phyloP scores from a whole-genome alignment of 148 eudicot species.

The Rhododendron molle region DNA sequence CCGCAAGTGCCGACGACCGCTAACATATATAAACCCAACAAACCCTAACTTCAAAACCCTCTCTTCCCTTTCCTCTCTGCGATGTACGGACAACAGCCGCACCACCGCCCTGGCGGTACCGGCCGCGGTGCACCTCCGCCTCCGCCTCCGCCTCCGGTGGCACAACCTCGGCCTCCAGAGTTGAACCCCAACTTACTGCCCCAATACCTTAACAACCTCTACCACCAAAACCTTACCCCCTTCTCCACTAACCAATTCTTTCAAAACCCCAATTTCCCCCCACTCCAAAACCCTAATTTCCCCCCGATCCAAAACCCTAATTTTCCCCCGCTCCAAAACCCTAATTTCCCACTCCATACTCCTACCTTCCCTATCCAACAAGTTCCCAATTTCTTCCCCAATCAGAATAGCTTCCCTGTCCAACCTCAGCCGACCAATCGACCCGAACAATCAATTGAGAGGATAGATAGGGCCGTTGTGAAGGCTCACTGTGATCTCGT shows the following conservation, averaged over 20 bases:
- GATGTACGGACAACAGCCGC: conserved; percentile 37
- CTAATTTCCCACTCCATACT: background rate
- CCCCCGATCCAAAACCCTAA: too few relatives aligned
- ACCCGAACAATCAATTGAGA: conserved; percentile 19
- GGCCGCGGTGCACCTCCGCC: conserved; percentile 13
- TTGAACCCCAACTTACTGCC: conserved; percentile 7
- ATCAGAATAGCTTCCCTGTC: background rate
- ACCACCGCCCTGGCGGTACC: conserved; percentile 9
- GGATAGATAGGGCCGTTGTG: conserved; percentile 41
- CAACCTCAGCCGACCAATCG: conserved; percentile 9
- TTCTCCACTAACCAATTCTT: background rate
- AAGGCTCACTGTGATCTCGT: conserved; percentile 34
- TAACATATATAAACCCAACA: background rate
- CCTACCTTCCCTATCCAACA: background rate
- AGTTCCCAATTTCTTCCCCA: background rate
- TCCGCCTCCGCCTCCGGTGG: conserved; percentile 25
- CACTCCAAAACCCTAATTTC: too few relatives aligned
- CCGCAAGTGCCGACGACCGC: background rate
- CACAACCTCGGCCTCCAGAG: conserved; percentile 6
- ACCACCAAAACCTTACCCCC: conserved; percentile 6
- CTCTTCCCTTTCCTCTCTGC: background rate
- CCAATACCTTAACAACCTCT: conserved; percentile 24
- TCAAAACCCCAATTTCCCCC: conserved; percentile 14
- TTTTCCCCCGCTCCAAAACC: too few relatives aligned
- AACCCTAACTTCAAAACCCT: background rate